Base-by-base conservation (phyloP, 176 grass and related monocot species). In the Oryza officinalis region DNA sequence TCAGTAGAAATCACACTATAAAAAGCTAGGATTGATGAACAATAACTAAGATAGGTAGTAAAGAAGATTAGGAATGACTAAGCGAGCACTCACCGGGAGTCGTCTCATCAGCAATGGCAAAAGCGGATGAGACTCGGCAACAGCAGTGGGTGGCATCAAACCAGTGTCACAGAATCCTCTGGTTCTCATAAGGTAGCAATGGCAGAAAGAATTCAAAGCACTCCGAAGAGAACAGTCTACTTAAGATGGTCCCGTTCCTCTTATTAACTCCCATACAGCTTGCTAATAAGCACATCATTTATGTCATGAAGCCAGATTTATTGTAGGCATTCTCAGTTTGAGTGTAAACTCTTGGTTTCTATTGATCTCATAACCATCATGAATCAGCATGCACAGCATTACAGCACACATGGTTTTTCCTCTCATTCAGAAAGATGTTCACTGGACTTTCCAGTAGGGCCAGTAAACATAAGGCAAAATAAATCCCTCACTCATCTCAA, bases 251-350 rank as follows among this genome's bases (percentile, higher is more conserved):
- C 38, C 10, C 27, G 33, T 67, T 69, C 37, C 61, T 47, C 75
- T 79, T 77, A 78, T 73, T 88, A 80, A 89, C 81, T 27, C 49
- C 30, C n/a, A 67, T 32, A 80, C 28, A 79, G 79, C 22, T 52
- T 46, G 59, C 40, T 67, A 65, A 77, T 35, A 61, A 78, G 13
- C 35, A 60, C n/a, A 15, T 41, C 20, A 1, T 54, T 12, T 67
- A 47, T 38, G 47, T 74, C 60, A 86, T 49, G 63, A 52, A 57
- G 37, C 15, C n/a, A 60, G 32, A 49, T 79, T 86, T 65, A 78
- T 20, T 8, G 22, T 74, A 86, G 64, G 30, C 67, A 86, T 73
- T 60, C n/a, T 77, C 50, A 77, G 27, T 26, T 76, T 85, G 27
- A 45, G 45, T 65, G 74, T 66, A 31, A 27, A 57, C 18, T 44